A percentile compares a stretch with the other conserved stretches of the same genome.
phyloP scores from a whole-genome alignment of 176 grass and related monocot genomes.

The Zizania latifolia region DNA sequence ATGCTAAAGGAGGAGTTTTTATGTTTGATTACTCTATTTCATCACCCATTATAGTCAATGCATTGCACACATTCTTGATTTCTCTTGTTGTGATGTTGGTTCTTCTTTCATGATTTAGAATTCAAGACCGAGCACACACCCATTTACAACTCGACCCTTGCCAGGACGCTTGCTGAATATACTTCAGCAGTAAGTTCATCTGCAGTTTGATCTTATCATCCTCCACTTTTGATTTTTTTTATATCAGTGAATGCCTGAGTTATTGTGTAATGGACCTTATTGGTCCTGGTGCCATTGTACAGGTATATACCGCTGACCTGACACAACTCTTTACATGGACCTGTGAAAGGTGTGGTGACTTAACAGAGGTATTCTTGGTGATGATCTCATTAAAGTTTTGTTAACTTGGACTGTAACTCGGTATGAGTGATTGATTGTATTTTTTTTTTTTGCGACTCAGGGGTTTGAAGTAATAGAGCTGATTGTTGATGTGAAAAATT shows the following conservation, averaged over 20 bases:
- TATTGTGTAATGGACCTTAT: too few relatives aligned
- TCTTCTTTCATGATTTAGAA: conserved; percentile 34
- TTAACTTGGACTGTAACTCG: background rate
- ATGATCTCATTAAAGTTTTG: background rate
- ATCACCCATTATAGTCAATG: background rate
- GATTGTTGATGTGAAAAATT: conserved; percentile 79
- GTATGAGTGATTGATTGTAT: background rate
- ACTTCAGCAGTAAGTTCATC: conserved; percentile 70
- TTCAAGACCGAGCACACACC: conserved; percentile 35
- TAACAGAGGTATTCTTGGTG: conserved; percentile 58
- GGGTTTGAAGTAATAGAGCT: conserved; percentile 73
- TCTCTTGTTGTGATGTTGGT: background rate
- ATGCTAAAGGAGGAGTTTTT: too few relatives aligned
- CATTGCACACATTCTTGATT: background rate
- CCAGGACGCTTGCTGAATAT: conserved; percentile 72
- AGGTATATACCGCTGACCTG: conserved; percentile 79
- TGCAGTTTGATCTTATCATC: background rate
- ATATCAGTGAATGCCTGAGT: background rate
- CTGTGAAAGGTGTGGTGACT: conserved; percentile 65
- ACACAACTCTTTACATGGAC: conserved; percentile 81
- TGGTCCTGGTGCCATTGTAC: conserved; percentile 13
- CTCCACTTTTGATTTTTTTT: background rate
- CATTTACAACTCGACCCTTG: conserved; percentile 55
- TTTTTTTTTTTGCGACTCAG: conserved; percentile 40
- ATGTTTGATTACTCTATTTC: background rate